Percentiles rank a stretch among this genome's conserved stretches.
Evolutionary conservation across 139 green algal genomes (phyloP).

Genomic region (Desmodesmus armatus): DNA sequence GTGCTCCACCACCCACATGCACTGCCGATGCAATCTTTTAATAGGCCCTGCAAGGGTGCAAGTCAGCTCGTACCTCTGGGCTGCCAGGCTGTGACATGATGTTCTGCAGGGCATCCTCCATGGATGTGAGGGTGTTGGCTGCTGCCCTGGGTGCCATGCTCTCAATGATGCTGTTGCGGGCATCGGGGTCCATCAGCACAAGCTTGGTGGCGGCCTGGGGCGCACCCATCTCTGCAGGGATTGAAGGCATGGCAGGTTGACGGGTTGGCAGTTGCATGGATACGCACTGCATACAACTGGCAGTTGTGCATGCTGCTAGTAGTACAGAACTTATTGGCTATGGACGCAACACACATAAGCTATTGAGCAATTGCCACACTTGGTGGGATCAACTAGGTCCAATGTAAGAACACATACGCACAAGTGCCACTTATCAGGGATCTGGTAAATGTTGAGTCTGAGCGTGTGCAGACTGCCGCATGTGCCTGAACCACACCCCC

Average conservation of each 20-base stretch:
- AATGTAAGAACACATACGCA: too few species aligned
- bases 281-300: background rate
- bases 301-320: background rate
- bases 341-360: too few species aligned
- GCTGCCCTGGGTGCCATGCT: slow-evolving; percentile 54
- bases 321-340: too few species aligned
- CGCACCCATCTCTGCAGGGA: slow-evolving; percentile 36
- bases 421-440: too few species aligned
- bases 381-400: too few species aligned
- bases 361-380: too few species aligned
- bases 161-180: slow-evolving; percentile 56
- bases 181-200: slow-evolving; percentile 43
- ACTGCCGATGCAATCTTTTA: too few species aligned
- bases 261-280: background rate
- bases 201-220: slow-evolving; percentile 46
- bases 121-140: slow-evolving; percentile 45
- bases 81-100: background rate
- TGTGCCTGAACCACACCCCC: too few species aligned
- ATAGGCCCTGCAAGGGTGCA: too few species aligned
- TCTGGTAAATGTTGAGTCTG: too few species aligned
- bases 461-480: too few species aligned
- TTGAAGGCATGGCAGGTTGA: background rate
- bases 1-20: too few species aligned
- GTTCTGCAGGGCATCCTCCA: slow-evolving; percentile 51
- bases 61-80: background rate